Base-by-base conservation (phyloP, 2,329 filamentous ascomycete genomes). In the Aspergillus oerlinghausenensis region DNA sequence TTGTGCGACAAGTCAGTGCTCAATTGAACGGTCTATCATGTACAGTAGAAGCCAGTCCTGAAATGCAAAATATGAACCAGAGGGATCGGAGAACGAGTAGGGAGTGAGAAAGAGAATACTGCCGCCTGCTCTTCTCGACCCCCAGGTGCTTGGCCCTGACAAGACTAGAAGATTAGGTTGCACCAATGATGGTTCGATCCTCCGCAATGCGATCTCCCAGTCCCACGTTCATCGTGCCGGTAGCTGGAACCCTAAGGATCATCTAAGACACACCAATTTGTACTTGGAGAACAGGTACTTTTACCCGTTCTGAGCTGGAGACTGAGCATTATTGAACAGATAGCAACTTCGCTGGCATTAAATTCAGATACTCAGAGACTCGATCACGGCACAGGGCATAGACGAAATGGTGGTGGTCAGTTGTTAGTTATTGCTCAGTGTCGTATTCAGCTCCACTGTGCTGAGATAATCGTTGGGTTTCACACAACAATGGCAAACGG, bases 1-100 rank as follows among this genome's bases (percentile, higher is more conserved):
- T 75, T 26, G 23, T 26, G 43, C 43, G 14, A 11, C 43, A 17
- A 17, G 32, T n/a, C 14, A 4, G 32, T 17, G 32, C 32, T 38
- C 14, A 47, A 47, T 47, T 47, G 43, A 47, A 47, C 43, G 23
- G 11, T 47, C 43, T 25, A 17, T 47, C 19, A 6, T 8, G 14
- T 35, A 38, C 32, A 38, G 32, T 4, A 4, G 14, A 17, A 7
- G 32, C 32, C 32, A 17, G 14, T 38, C 32, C 6, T n/a, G 14
- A 17, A 35, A 38, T 38, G 14, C 32, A 38, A 17, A 38, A 38
- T 6, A 38, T 38, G 32, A 38, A 38, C 4, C 14, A 35, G 32
- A 35, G 17, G 32, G 14, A 17, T 35, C 11, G 32, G 14, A 35
- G 32, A 14, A 17, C 32, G 11, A 35, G 32, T 14, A 14, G 11